Evolutionary conservation across 1,284 basidiomycete genomes (phyloP).

Genomic region (Cryptococcus hybrid): DNA sequence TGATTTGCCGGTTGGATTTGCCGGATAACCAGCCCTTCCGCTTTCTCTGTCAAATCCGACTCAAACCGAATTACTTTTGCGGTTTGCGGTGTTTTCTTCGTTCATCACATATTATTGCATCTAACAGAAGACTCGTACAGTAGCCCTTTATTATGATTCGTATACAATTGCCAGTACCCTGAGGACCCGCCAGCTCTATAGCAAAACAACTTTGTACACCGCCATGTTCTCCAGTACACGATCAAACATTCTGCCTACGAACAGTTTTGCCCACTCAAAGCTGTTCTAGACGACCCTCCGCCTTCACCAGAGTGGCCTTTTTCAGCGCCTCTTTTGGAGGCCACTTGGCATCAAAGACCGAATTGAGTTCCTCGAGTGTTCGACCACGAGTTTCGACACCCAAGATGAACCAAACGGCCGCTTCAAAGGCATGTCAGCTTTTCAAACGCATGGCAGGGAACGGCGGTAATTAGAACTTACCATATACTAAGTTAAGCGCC

Average conservation of each 20-base stretch:
- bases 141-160: no score
- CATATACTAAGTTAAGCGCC: constrained; percentile 16
- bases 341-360: constrained; percentile 16
- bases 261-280: not conserved
- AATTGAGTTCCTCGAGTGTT: constrained; percentile 19
- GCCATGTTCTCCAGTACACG: not conserved
- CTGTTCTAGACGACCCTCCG: not conserved
- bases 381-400: constrained; percentile 20
- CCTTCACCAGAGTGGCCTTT: constrained; percentile 14
- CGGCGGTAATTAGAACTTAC: no score
- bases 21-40: not conserved
- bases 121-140: constrained; percentile 4
- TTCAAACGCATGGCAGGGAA: no score
- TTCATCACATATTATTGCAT: constrained; percentile 30
- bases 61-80: not conserved
- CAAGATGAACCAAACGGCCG: constrained; percentile 16
- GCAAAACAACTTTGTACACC: not conserved
- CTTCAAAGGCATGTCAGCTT: not conserved
- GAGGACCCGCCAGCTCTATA: not conserved
- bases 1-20: not conserved
- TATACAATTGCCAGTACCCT: no score
- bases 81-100: not conserved
- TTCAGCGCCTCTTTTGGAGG: constrained; percentile 15
- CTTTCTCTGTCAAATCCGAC: not conserved
- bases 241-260: not conserved